Conservation (phyloP, 345 rosid species). For the Eucalyptus urophylla region DNA sequence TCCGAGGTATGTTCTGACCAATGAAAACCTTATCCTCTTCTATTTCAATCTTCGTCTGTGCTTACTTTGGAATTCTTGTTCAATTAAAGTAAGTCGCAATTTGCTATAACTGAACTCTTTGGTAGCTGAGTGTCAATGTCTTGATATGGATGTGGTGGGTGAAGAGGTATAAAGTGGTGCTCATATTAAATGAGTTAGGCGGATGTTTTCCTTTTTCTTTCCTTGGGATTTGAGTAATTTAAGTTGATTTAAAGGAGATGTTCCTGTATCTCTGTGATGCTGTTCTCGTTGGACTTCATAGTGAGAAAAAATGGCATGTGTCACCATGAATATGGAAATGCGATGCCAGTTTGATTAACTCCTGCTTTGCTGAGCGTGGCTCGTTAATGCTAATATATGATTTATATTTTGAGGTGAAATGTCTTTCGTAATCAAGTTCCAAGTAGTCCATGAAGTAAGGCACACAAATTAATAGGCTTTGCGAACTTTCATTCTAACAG, state of each 20-base stretch:
- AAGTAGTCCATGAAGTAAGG: background rate
- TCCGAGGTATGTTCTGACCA: conserved; percentile 49
- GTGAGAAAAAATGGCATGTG: background rate
- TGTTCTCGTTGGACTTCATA: background rate
- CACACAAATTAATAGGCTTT: background rate
- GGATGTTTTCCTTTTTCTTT: background rate
- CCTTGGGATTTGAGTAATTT: background rate
- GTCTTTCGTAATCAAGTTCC: background rate
- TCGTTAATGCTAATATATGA: background rate
- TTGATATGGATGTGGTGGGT: background rate
- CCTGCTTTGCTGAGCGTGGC: background rate
- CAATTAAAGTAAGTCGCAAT: background rate
- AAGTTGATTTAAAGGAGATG: background rate
- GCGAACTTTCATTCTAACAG: background rate
- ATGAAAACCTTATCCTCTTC: background rate
- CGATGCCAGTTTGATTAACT: background rate
- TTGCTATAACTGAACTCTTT: background rate
- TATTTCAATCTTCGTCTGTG: background rate
- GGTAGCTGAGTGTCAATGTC: background rate
- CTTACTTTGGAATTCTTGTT: background rate
- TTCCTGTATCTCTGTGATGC: background rate
- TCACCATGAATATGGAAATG: background rate
- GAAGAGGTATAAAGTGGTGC: background rate
- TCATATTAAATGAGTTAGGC: background rate
- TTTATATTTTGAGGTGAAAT: background rate